Percentiles rank a stretch among this genome's conserved stretches.
Conservation (phyloP, 805 yeast genomes). For the Candida jianshihensis region DNA sequence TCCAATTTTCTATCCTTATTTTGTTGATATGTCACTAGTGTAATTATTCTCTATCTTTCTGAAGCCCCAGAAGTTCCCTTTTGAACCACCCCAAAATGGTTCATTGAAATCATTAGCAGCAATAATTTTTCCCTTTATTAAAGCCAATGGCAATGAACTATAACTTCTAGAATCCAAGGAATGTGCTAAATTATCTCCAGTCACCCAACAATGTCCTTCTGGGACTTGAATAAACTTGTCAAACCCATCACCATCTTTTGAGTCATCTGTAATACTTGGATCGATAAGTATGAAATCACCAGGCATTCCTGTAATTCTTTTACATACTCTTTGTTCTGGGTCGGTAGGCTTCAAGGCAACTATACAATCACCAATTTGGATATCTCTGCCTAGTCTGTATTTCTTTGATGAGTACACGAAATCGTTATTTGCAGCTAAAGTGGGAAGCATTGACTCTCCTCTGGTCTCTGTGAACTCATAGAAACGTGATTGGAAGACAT, state of each 20-base stretch:
- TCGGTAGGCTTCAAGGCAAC: conserved; percentile 89
- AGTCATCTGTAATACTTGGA: conserved; percentile 46
- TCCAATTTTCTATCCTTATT: no score
- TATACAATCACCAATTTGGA: conserved; percentile 77
- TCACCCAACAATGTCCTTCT: conserved; percentile 93
- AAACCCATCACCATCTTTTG: conserved; percentile 17
- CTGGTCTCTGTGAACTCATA: conserved; percentile 75
- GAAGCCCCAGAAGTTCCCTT: conserved; percentile 41
- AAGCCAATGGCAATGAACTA: conserved; percentile 82
- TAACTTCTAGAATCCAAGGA: conserved; percentile 87
- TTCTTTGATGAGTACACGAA: conserved; percentile 70
- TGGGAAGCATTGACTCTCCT: conserved; percentile 96
- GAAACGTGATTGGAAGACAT: conserved; percentile 57
- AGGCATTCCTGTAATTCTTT: conserved; percentile 92
- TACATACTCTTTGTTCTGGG: conserved; percentile 80
- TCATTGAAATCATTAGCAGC: conserved; percentile 57
- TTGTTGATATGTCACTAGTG: no score
- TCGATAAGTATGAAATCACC: conserved; percentile 82
- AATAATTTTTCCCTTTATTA: conserved; percentile 79
- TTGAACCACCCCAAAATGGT: conserved; percentile 32
- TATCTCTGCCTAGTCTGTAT: conserved; percentile 54
- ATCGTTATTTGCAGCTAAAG: conserved; percentile 67
- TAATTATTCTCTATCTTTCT: conserved; percentile 50
- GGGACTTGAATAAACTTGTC: conserved; percentile 69
- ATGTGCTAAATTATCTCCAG: conserved; percentile 88